These are phyloP conservation scores for Dissoconium aciculare DNA, from an alignment of 2,329 filamentous ascomycete genomes.

Conservation along the genomic window DNA sequence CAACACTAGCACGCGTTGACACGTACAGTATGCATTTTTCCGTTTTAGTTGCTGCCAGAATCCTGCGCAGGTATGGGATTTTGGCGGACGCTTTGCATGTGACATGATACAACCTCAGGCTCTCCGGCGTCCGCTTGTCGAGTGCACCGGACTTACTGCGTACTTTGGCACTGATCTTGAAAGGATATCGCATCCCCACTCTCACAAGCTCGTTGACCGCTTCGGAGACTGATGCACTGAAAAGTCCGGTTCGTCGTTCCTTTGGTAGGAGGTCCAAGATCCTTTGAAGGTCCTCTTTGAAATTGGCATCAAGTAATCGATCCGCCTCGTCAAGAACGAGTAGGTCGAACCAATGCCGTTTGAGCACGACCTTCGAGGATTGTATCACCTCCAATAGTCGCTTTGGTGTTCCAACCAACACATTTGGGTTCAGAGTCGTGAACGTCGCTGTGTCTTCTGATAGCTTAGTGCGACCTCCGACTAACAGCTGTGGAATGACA, in stretches of 20 bases:
- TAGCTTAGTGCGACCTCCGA: constrained; percentile 67
- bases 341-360: constrained; percentile 52
- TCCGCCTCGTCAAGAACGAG: constrained; percentile 93
- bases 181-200: constrained; percentile 82
- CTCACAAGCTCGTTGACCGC: constrained; percentile 86
- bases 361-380: constrained; percentile 39
- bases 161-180: constrained; percentile 88
- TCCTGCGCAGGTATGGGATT: constrained; percentile 54
- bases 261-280: constrained; percentile 79
- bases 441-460: constrained; percentile 80
- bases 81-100: constrained; percentile 64
- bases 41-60: constrained; percentile 49
- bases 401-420: constrained; percentile 82
- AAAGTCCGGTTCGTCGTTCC: constrained; percentile 81
- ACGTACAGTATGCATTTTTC: constrained; percentile 83
- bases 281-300: constrained; percentile 76
- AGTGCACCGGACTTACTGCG: constrained; percentile 58
- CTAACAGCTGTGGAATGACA: constrained; percentile 71
- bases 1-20: constrained; percentile 84
- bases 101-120: constrained; percentile 81
- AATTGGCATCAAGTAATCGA: constrained; percentile 78
- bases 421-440: constrained; percentile 67
- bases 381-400: constrained; percentile 77
- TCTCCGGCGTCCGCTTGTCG: constrained; percentile 79
- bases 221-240: constrained; percentile 91